phyloP scores from a whole-genome alignment of 2,329 filamentous ascomycete genomes.

The Cordyceps tenuipes region DNA sequence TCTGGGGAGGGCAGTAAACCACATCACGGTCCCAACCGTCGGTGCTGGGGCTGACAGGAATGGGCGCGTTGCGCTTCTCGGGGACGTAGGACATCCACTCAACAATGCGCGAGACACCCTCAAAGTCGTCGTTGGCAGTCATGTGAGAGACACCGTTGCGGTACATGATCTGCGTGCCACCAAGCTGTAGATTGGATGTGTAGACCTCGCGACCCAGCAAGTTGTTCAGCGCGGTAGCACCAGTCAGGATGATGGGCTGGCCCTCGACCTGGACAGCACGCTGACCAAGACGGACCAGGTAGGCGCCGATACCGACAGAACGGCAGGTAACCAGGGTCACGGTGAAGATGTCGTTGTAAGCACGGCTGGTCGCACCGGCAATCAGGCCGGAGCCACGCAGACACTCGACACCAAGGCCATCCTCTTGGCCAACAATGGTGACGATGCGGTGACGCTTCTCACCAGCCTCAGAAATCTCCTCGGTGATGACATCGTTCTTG shows the following conservation, averaged over 20 bases:
- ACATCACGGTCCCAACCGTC: slow-evolving; percentile 93
- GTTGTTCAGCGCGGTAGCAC: slow-evolving; percentile 96
- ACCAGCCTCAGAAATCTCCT: slow-evolving; percentile 75
- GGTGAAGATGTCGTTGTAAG: slow-evolving; percentile 98
- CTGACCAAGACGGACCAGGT: slow-evolving; percentile 95
- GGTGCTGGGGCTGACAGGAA: slow-evolving; percentile 79
- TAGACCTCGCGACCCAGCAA: slow-evolving; percentile 96
- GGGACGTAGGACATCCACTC: slow-evolving; percentile 97
- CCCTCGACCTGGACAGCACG: slow-evolving; percentile 98
- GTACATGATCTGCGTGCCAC: slow-evolving; percentile 99
- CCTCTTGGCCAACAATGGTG: slow-evolving; percentile 86
- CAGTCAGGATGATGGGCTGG: slow-evolving; percentile 96
- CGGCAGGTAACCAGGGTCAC: slow-evolving; percentile 95
- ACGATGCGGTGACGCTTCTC: slow-evolving; percentile 91
- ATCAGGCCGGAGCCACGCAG: slow-evolving; percentile 95
- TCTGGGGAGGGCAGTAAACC: slow-evolving; percentile 70
- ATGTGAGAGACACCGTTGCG: slow-evolving; percentile 99
- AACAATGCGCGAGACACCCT: slow-evolving; percentile 94
- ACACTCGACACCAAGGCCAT: slow-evolving; percentile 96
- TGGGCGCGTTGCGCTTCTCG: slow-evolving; percentile 85
- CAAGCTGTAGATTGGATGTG: slow-evolving; percentile 96
- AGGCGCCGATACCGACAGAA: slow-evolving; percentile 98
- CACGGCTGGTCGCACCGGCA: slow-evolving; percentile 90
- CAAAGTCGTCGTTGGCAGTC: slow-evolving; percentile 96
- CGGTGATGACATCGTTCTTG: slow-evolving; percentile 66